phyloP scores from a whole-genome alignment of 805 yeast genomes.

The Cyberlindnera galapagoensis region DNA sequence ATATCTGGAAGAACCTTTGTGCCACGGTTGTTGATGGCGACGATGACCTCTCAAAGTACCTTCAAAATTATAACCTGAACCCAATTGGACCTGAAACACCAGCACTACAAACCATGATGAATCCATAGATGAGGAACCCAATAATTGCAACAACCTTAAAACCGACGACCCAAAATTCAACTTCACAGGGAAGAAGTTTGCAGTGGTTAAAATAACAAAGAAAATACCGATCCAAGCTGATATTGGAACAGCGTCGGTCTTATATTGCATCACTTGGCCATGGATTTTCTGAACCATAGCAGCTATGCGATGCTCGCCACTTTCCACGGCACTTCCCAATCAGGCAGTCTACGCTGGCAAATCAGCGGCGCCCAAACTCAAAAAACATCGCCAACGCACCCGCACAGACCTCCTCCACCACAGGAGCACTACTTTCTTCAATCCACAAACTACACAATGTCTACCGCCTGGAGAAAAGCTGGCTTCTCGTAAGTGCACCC shows the following conservation, averaged over 20 bases:
- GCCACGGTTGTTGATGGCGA: conserved; percentile 64
- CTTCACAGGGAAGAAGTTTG: conserved; percentile 62
- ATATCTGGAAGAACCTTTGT: conserved; percentile 61
- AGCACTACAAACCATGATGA: conserved; percentile 71
- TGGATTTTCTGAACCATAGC: conserved; percentile 68
- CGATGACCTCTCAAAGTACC: conserved; percentile 47
- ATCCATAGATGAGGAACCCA: conserved; percentile 61
- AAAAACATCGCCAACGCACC: conserved; percentile 3
- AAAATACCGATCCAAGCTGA: conserved; percentile 70
- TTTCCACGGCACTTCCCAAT: conserved; percentile 11
- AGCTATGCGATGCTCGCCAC: conserved; percentile 68
- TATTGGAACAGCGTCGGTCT: conserved; percentile 65
- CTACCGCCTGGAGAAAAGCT: conserved; percentile 61
- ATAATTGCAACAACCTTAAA: conserved; percentile 61
- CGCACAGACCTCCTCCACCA: not conserved
- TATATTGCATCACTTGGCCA: conserved; percentile 56
- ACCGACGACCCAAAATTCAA: conserved; percentile 69
- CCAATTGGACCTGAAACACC: conserved; percentile 68
- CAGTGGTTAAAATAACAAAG: conserved; percentile 46
- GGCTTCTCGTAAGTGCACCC: conserved; percentile 47
- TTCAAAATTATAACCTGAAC: conserved; percentile 44
- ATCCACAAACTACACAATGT: conserved; percentile 29
- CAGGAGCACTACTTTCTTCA: not conserved
- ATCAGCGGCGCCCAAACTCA: conserved; percentile 4
- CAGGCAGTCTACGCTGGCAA: conserved; percentile 17